Evolutionary conservation across 257 asterid genomes (phyloP).

Genomic region (Nicotiana obtusifolia): DNA sequence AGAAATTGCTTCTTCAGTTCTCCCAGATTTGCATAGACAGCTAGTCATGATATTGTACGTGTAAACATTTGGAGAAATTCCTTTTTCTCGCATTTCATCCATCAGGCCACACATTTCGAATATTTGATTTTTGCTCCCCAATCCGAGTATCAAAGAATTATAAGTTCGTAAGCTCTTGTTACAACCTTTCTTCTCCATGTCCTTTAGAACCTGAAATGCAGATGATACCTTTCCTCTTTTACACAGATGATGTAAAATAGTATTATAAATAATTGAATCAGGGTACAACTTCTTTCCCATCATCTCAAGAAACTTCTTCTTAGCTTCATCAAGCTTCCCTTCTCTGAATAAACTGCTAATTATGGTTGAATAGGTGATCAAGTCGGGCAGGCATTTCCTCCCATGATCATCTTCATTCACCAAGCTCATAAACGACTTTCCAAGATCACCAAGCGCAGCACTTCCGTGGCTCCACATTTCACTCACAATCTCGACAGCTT

Average conservation of each 20-base stretch:
- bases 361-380: slow-evolving; percentile 77
- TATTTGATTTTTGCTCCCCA: slow-evolving; percentile 62
- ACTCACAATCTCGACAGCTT: slow-evolving; percentile 75
- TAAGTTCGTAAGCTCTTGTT: slow-evolving; percentile 68
- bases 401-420: slow-evolving; percentile 51
- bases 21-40: slow-evolving; percentile 64
- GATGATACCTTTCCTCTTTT: slow-evolving; percentile 76
- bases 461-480: slow-evolving; percentile 96
- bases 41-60: slow-evolving; percentile 65
- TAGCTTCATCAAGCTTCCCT: slow-evolving; percentile 79
- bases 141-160: slow-evolving; percentile 65
- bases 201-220: slow-evolving; percentile 93
- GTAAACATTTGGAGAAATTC: slow-evolving; percentile 61
- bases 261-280: slow-evolving; percentile 66
- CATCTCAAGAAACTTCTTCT: slow-evolving; percentile 78
- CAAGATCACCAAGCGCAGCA: slow-evolving; percentile 85
- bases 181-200: slow-evolving; percentile 90
- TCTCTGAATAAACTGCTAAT: slow-evolving; percentile 69
- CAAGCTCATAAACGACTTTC: slow-evolving; percentile 70
- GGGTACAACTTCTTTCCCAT: slow-evolving; percentile 62
- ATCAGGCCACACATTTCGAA: slow-evolving; percentile 84
- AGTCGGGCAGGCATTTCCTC: slow-evolving; percentile 67
- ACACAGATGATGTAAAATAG: slow-evolving; percentile 55
- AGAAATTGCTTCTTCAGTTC: slow-evolving; percentile 73
- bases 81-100: slow-evolving; percentile 88